Conservation (phyloP, 495 filamentous ascomycete genomes). For the Daldinia vernicosa region DNA sequence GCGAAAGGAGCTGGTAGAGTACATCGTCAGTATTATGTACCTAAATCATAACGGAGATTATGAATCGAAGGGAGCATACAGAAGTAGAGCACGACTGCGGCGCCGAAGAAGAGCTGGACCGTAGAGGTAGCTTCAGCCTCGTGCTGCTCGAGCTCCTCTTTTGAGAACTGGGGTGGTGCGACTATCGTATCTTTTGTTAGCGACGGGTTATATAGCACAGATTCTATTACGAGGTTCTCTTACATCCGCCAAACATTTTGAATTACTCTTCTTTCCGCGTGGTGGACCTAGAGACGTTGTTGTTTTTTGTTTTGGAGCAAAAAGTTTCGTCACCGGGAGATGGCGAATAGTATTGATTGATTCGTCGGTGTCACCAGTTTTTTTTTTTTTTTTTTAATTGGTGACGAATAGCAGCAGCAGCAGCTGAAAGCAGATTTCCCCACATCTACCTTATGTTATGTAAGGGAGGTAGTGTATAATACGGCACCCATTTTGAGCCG, state of each 20-base stretch:
- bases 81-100: slow-evolving; percentile 78
- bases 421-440: slow-evolving; percentile 25
- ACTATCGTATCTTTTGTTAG: slow-evolving; percentile 42
- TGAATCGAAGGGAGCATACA: slow-evolving; percentile 64
- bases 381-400: no score
- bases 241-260: slow-evolving; percentile 61
- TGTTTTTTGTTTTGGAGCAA: slow-evolving; percentile 12
- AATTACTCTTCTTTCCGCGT: neutral
- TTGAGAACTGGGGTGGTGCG: slow-evolving; percentile 59
- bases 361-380: slow-evolving; percentile 12
- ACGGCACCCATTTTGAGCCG: slow-evolving; percentile 33
- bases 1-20: slow-evolving; percentile 75
- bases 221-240: slow-evolving; percentile 19
- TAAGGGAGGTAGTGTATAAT: no score
- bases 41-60: neutral
- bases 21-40: slow-evolving; percentile 7
- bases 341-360: slow-evolving; percentile 2
- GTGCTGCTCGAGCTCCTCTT: slow-evolving; percentile 66
- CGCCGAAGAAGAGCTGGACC: slow-evolving; percentile 68
- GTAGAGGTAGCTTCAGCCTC: slow-evolving; percentile 76
- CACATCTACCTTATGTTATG: slow-evolving; percentile 10
- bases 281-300: neutral
- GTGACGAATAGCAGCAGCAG: slow-evolving; percentile 33
- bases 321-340: neutral
- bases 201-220: neutral